Base-by-base conservation (phyloP, 495 filamentous ascomycete genomes). In the Neurospora tetraspora region DNA sequence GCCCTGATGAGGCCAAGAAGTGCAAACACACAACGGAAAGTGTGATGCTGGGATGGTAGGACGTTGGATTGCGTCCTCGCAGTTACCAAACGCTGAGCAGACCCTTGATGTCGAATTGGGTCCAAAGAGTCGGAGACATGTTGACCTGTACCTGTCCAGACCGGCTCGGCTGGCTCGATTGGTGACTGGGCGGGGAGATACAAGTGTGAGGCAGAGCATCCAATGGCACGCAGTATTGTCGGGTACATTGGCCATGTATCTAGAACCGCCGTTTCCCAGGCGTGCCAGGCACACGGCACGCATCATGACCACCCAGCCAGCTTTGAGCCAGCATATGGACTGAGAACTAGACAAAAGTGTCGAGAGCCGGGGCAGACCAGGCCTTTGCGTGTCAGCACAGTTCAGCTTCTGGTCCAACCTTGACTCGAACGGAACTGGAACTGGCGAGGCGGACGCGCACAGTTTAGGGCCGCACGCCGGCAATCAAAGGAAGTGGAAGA, bases 1-100 rank as follows among this genome's bases (percentile, higher is more conserved):
- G 53, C 14, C 23, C 27, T 65, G 53, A 27, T 27, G 27, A 34
- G 14, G 70, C 68, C 61, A 72, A 71, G 39, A 69, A 70, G 72
- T 45, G 72, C 72, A 43, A 45, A 69, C 59, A 23, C 70, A 74
- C 69, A 71, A 18, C 39, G 70, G 69, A 68, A 59, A 31, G 27
- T 34, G 70, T 37, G 43, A 38, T 73, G 72, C 27, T 71, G 69
- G 69, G 42, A 68, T 38, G 73, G 59, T 65, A 71, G 73, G 73
- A 74, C 59, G 73, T 74, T 34, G 53, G 53, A 65, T 34, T 65
- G 53, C 27, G 31, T 27, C 27, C 14, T 34, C 27, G 53, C 53
- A 65, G 31, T 65, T 65, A 18, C 31, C 53, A 65, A 16, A 65
- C 53, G 53, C 53, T 34, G 53, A 36, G 53, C 53, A 65, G 53